Evolutionary conservation across 1,139 yeast species (phyloP).

Genomic region (Casaregolazyma suthepensis): DNA sequence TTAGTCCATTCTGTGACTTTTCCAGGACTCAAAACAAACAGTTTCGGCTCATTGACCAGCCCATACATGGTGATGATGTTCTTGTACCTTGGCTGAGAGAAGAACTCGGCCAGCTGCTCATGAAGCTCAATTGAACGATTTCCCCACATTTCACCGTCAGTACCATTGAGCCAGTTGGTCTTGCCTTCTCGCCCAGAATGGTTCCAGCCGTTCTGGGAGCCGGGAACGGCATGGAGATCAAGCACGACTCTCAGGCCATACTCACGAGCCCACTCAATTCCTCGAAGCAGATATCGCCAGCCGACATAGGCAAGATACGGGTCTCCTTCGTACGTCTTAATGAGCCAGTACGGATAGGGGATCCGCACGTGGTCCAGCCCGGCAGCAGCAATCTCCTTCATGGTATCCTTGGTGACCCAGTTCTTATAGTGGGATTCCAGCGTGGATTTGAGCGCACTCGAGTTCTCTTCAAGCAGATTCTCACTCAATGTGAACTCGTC

Average conservation of each 20-base stretch:
- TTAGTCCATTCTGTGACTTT: constrained; percentile 31
- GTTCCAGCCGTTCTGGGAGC: constrained; percentile 90
- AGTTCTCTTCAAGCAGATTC: constrained; percentile 30
- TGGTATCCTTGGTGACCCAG: constrained; percentile 69
- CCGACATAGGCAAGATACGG: constrained; percentile 76
- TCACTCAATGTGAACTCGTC: constrained; percentile 40
- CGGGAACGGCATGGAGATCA: constrained; percentile 88
- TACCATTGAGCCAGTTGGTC: constrained; percentile 51
- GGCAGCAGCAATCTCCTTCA: constrained; percentile 51
- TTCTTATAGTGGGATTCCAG: constrained; percentile 65
- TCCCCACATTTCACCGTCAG: constrained; percentile 29
- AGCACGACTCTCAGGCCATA: constrained; percentile 70
- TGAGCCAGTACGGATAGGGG: constrained; percentile 94
- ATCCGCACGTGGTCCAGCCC: constrained; percentile 83
- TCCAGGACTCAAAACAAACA: constrained; percentile 25
- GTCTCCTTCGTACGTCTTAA: constrained; percentile 51
- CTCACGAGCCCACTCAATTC: constrained; percentile 65
- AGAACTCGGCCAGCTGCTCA: constrained; percentile 46
- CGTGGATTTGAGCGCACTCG: constrained; percentile 24
- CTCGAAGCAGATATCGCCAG: constrained; percentile 61
- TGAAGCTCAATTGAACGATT: constrained; percentile 37
- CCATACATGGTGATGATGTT: constrained; percentile 78
- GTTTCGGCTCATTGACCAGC: constrained; percentile 50
- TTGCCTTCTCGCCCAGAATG: constrained; percentile 75
- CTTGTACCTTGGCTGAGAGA: constrained; percentile 54